A percentile compares a stretch with the other conserved stretches of the same genome.
Conservation (phyloP, 331 rosid genomes). For the Pyrus hybrid region DNA sequence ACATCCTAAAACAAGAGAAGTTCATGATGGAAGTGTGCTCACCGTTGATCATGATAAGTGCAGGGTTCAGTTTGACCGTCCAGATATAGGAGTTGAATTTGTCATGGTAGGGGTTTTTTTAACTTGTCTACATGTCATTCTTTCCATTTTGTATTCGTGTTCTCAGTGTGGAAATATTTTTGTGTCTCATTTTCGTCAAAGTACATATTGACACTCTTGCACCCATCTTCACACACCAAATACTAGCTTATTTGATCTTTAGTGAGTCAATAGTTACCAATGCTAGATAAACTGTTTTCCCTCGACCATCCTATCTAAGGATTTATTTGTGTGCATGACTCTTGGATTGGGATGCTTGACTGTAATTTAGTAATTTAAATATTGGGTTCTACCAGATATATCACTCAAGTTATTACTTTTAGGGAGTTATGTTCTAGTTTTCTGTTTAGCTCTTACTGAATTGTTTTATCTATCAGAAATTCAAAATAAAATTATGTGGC, state of each 20-base stretch:
- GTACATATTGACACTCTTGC: not conserved
- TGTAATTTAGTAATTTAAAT: not conserved
- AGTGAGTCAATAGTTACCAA: not conserved
- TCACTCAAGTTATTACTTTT: not conserved
- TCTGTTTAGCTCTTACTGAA: not conserved
- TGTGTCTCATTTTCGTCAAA: not conserved
- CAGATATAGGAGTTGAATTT: conserved; percentile 77
- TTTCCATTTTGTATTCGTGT: not conserved
- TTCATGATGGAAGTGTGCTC: conserved; percentile 84
- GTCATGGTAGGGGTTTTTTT: conserved; percentile 47
- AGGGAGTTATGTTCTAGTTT: not conserved
- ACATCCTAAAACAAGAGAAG: conserved; percentile 82
- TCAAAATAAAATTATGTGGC: not conserved
- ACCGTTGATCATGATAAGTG: conserved; percentile 76
- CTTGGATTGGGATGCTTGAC: not conserved
- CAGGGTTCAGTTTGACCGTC: conserved; percentile 75
- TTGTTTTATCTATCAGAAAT: not conserved
- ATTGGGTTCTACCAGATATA: not conserved
- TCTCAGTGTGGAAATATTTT: not conserved
- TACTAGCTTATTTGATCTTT: not conserved
- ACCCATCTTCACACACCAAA: not conserved
- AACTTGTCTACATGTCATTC: not conserved
- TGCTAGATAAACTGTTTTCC: not conserved
- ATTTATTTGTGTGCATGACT: not conserved
- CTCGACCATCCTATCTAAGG: not conserved